These are phyloP conservation scores for Eucalyptus tenuipes DNA, from an alignment of 345 rosid genomes.

Conservation along the genomic window DNA sequence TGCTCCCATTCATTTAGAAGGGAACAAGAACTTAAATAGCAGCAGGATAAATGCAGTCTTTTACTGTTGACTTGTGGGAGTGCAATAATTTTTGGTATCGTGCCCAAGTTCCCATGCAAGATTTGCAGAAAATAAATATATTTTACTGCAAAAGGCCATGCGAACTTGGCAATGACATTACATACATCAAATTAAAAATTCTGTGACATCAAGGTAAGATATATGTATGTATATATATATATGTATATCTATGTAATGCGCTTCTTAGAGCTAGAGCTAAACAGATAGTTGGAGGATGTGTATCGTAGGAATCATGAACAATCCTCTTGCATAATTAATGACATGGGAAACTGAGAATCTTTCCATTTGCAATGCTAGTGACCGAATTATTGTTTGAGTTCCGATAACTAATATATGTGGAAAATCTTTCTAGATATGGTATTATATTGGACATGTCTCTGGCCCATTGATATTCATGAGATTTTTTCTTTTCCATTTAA, in stretches of 20 bases:
- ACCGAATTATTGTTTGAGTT: not conserved
- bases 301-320: not conserved
- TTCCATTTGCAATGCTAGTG: not conserved
- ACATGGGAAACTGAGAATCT: not conserved
- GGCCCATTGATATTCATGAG: not conserved
- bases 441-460: not conserved
- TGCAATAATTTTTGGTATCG: not conserved
- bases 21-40: not conserved
- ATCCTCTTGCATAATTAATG: not conserved
- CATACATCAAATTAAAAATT: not conserved
- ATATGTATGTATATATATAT: too few species aligned
- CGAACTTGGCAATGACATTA: not conserved
- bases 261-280: not conserved
- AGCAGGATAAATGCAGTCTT: not conserved
- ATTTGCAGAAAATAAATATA: not conserved
- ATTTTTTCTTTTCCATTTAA: not conserved
- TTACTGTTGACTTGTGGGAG: not conserved
- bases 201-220: not conserved
- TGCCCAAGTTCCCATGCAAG: not conserved
- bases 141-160: not conserved
- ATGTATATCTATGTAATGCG: not conserved
- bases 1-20: not conserved
- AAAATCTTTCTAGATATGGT: not conserved
- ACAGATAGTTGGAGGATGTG: not conserved
- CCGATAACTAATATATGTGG: not conserved